Base-by-base conservation (phyloP, 345 rosid species). In the Noccaea caerulescens region DNA sequence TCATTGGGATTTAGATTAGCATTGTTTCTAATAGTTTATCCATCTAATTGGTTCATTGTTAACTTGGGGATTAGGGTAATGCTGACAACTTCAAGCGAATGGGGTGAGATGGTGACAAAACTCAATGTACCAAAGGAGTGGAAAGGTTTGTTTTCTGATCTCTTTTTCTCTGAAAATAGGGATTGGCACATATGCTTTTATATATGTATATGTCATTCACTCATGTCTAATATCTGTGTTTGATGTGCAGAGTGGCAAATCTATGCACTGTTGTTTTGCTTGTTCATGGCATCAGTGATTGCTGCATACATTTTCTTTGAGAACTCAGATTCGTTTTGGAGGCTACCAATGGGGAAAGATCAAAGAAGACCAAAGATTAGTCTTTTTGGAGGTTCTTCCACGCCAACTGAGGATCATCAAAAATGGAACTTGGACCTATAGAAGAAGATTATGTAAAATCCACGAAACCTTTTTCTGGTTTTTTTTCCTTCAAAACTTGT, bases 301-400 rank as follows among this genome's bases (percentile, higher is more conserved):
- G 83, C 78, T 20, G 92, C 90, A 64, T 94, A 89, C 82, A 38
- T 89, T 3, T 89, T 94, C 83, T 94, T 89, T 14, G 76, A 89
- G 84, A 89, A 89, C 37, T 91, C 97, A 0, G 96, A 86, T 81
- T 83, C 93, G 30, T 94, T 94, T 73, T 89, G 97, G 96, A 81
- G 72, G 14, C 83, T 91, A 44, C 97, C 95, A 12, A 62, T 51
- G 8, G 84, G 78, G 33, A 87, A 71, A 77, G 77, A 72, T 63
- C 96, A 86, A 52, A 84, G 77, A 53, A 79, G 85, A 69, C 85
- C 88, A 7, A 83, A 83, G 83, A 68, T 90, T 12, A 62, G 59
- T 84, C 32, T 59, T 84, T 66, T 88, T 16, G 81, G 83, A 71
- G 96, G 79, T 60, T 68, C 86, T 73, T 75, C 82, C 75, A 84